These are phyloP conservation scores for Sugiyamaella lignohabitans DNA, from an alignment of 805 yeast genomes.

Conservation along the genomic window DNA sequence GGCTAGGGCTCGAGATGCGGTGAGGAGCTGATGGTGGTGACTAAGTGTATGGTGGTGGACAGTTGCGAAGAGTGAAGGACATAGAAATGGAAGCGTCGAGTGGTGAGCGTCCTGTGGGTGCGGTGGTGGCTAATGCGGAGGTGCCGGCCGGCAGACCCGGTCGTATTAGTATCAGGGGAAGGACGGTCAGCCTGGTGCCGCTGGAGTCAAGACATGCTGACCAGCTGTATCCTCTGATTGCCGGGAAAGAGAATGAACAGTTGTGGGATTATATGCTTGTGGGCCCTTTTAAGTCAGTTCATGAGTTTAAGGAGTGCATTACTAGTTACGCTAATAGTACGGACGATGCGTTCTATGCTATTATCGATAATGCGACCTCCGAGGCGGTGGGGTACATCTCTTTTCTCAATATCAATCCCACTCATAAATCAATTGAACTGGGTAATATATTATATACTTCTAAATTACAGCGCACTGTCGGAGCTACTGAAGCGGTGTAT, in stretches of 20 bases:
- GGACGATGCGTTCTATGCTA: conserved; percentile 20
- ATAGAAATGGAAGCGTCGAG: no score
- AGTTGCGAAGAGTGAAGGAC: no score
- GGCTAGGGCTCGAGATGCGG: no score
- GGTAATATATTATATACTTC: conserved; percentile 28
- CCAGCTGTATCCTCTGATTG: conserved; percentile 13
- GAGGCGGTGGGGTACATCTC: conserved; percentile 28
- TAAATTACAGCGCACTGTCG: conserved; percentile 22
- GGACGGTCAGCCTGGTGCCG: conserved; percentile 10
- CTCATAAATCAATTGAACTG: conserved; percentile 27
- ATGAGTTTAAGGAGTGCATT: conserved; percentile 11
- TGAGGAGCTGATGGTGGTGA: no score
- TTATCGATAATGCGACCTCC: conserved; percentile 20
- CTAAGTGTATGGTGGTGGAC: no score
- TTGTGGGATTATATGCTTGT: conserved; percentile 22
- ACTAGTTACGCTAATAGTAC: conserved; percentile 1
- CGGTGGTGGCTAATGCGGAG: no score
- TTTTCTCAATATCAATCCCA: conserved; percentile 27
- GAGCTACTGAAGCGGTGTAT: conserved; percentile 32
- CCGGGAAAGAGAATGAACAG: conserved; percentile 4
- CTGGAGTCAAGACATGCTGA: conserved; percentile 11
- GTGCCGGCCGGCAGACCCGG: no score
- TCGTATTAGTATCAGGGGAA: conserved; percentile 1
- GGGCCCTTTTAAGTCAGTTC: conserved; percentile 15
- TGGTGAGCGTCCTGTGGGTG: no score